phyloP scores from a whole-genome alignment of 306 rosid genomes.

The Mimosa bimucronata region DNA sequence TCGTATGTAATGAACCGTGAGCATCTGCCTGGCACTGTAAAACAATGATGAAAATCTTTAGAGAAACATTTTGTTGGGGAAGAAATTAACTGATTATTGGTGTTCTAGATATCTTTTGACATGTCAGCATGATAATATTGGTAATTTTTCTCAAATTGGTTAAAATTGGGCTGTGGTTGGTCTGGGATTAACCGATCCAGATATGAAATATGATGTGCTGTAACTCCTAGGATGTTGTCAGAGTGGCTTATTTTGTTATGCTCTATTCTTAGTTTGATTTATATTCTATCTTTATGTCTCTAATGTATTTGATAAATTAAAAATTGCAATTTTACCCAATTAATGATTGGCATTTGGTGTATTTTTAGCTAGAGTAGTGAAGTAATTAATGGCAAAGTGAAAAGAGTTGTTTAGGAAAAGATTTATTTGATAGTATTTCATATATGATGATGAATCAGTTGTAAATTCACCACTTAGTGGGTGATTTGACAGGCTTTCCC shows the following conservation, averaged over 20 bases:
- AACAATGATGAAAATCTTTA: neutral
- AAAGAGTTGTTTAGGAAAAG: conserved; percentile 2
- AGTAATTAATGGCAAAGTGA: conserved; percentile 1
- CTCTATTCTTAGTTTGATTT: neutral
- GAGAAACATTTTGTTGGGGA: neutral
- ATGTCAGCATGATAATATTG: neutral
- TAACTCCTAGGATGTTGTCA: conserved; percentile 5
- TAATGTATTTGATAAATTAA: neutral
- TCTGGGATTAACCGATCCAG: neutral
- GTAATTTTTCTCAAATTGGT: neutral
- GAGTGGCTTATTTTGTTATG: neutral
- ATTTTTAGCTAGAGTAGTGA: neutral
- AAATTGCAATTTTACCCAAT: conserved; percentile 4
- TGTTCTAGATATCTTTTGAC: neutral
- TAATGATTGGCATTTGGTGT: neutral
- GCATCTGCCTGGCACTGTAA: conserved; percentile 13
- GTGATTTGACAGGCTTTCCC: conserved; percentile 6
- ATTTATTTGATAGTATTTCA: neutral
- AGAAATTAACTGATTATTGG: neutral
- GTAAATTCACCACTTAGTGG: neutral
- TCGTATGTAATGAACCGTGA: conserved; percentile 8
- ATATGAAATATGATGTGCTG: neutral
- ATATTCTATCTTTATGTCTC: neutral
- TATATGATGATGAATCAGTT: neutral
- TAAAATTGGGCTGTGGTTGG: neutral